Base-by-base conservation (phyloP, 495 filamentous ascomycete genomes). In the Lepidopterella palustris region DNA sequence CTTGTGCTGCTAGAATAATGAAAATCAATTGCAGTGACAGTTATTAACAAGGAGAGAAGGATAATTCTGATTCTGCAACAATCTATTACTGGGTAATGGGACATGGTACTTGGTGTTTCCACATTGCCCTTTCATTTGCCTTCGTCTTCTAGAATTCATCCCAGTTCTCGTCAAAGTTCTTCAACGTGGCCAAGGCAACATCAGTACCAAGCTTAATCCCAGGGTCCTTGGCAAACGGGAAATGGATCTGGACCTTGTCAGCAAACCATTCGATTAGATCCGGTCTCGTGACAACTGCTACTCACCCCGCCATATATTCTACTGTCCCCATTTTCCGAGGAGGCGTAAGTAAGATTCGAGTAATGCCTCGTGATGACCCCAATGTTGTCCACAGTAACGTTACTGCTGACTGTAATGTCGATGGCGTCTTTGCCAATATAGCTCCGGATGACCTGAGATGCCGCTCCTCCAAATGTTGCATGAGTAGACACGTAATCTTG, bases 401-500 rank as follows among this genome's bases (percentile, higher is more conserved):
- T 72, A 45, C 65, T 70, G 55, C 65, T 72, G 18, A 68, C 28
- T 5, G 63, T 65, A 3, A 64, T 59, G 40, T 67, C 50, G 24
- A 67, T 62, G 15, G 3, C 35, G 13, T 69, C 68, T 0, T 65
- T 69, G 10, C 63, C 54, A 49, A 69, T 70, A 57, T 55, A 71
- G 8, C 51, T 61, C 11, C 59, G 31, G 8, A 74, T 48, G 1
- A 72, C 68, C 13, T 58, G 57, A 1, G 66, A 61, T 4, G 69
- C 72, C 3, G 72, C 72, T 10, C 58, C 66, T n/a, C 72, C 72
- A 61, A 70, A 72, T 0, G 69, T 72, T 18, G 70, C 66, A 52
- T 74, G 72, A 13, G 69, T 71, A 20, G 71, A 73, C 0, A 66
- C 55, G 25, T 74, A 74, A 48, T 74, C 72, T 15, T 61, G 72